These are phyloP conservation scores for Trichoderma brevicompactum DNA, from an alignment of 2,329 filamentous ascomycete genomes.

Conservation along the genomic window DNA sequence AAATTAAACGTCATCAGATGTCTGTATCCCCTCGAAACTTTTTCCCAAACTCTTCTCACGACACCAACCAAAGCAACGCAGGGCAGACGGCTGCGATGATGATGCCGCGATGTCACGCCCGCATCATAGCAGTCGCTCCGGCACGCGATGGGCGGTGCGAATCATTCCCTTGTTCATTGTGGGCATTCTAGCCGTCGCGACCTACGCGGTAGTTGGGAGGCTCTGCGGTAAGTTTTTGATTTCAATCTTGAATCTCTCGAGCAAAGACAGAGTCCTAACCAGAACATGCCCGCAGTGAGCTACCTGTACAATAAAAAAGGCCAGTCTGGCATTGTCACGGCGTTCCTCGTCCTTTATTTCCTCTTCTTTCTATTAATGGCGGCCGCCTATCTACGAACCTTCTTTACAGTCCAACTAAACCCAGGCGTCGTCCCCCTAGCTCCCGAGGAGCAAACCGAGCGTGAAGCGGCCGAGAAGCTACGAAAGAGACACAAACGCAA, in stretches of 20 bases:
- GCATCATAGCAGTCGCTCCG: constrained; percentile 38
- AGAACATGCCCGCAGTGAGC: constrained; percentile 52
- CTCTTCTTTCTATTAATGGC: constrained; percentile 70
- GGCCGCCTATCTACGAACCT: constrained; percentile 70
- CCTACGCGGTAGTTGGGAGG: constrained; percentile 70
- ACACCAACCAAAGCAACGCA: background rate
- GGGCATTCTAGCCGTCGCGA: constrained; percentile 68
- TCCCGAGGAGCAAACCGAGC: constrained; percentile 40
- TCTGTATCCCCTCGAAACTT: too few relatives aligned
- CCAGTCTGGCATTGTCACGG: constrained; percentile 63
- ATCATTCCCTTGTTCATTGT: constrained; percentile 72
- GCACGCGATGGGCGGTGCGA: constrained; percentile 48
- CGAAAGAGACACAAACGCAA: constrained; percentile 34
- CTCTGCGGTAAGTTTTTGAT: constrained; percentile 65
- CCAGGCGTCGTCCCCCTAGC: constrained; percentile 73
- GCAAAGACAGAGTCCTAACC: background rate
- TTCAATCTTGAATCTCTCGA: background rate
- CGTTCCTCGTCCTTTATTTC: constrained; percentile 74
- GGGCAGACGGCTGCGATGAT: constrained; percentile 30
- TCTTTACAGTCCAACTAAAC: constrained; percentile 68
- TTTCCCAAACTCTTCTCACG: too few relatives aligned
- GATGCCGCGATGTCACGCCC: constrained; percentile 42
- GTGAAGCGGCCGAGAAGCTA: constrained; percentile 40
- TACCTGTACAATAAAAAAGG: constrained; percentile 63
- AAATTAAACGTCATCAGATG: too few relatives aligned